phyloP scores from a whole-genome alignment of 1,284 basidiomycete genomes.

The Salmacisia buchloeana region DNA sequence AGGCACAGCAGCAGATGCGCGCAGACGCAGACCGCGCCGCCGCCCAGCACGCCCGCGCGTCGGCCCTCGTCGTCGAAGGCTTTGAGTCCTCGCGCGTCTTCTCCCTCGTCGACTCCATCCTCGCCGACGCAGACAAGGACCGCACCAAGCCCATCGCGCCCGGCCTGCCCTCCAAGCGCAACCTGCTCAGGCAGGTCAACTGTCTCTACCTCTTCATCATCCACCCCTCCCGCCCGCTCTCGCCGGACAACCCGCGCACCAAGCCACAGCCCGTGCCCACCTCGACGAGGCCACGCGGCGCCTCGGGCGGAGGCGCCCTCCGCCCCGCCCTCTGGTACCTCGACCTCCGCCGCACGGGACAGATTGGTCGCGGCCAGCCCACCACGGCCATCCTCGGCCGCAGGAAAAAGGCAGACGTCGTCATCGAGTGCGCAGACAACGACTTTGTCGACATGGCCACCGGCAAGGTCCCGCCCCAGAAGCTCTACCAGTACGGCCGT shows the following conservation, averaged over 20 bases:
- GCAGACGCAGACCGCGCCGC: too few relatives aligned
- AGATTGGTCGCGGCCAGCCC: conserved; percentile 37
- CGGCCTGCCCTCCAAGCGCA: conserved; percentile 29
- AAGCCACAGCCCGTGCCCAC: conserved; percentile 17
- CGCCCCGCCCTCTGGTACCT: conserved; percentile 38
- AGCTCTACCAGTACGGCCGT: conserved; percentile 34
- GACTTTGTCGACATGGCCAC: conserved; percentile 44
- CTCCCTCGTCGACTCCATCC: conserved; percentile 10
- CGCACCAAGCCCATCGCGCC: conserved; percentile 11
- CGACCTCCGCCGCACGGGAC: conserved; percentile 29
- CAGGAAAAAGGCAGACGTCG: conserved; percentile 39
- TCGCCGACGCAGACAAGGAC: neutral
- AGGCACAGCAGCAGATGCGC: too few relatives aligned
- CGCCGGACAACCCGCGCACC: conserved; percentile 37
- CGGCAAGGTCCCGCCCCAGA: conserved; percentile 35
- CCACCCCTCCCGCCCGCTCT: conserved; percentile 32
- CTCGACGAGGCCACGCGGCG: conserved; percentile 13
- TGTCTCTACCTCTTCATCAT: conserved; percentile 45
- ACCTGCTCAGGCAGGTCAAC: conserved; percentile 32
- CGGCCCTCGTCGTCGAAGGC: conserved; percentile 7
- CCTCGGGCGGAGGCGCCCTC: conserved; percentile 36
- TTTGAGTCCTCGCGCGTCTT: conserved; percentile 12
- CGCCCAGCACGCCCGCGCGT: too few relatives aligned
- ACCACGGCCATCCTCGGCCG: conserved; percentile 35
- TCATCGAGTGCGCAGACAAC: conserved; percentile 41